Conservation (phyloP, 2,329 filamentous ascomycete genomes). For the Tolypocladium ovalisporum region DNA sequence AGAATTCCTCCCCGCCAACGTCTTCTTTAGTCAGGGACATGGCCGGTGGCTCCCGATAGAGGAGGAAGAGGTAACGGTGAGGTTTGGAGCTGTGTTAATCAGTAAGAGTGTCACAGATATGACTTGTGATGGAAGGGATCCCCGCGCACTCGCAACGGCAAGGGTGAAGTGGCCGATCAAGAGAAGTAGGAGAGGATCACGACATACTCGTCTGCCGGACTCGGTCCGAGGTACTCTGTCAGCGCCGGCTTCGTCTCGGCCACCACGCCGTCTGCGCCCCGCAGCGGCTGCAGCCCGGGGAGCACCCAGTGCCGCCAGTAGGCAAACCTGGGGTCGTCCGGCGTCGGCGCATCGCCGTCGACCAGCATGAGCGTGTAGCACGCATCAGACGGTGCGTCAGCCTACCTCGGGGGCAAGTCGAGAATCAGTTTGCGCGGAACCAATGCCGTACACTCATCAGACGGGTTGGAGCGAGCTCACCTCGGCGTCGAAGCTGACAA, state of each 20-base stretch:
- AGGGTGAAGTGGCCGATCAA: not conserved
- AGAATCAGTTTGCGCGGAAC: not conserved
- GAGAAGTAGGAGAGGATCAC: not conserved
- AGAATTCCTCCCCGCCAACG: constrained; percentile 35
- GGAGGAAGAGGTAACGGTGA: constrained; percentile 34
- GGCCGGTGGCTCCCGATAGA: constrained; percentile 28
- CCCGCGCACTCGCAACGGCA: not conserved
- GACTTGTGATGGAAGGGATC: not conserved
- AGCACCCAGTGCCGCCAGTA: constrained; percentile 46
- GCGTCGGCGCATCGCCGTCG: constrained; percentile 44
- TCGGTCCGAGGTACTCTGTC: constrained; percentile 32
- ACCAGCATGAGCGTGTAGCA: constrained; percentile 37
- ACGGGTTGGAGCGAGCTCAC: not conserved
- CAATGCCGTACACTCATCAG: not conserved
- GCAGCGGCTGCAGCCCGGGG: constrained; percentile 23
- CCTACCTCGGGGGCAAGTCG: not conserved
- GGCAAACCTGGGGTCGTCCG: constrained; percentile 41
- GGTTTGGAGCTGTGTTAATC: constrained; percentile 27
- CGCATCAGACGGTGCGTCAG: constrained; percentile 11
- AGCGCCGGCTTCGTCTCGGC: constrained; percentile 20
- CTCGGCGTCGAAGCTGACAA: constrained; percentile 7
- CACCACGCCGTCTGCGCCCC: constrained; percentile 10
- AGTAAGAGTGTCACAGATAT: not conserved
- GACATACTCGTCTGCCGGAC: constrained; percentile 32
- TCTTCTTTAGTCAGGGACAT: constrained; percentile 26